Evolutionary conservation across 306 rosid genomes (phyloP).

Genomic region (Sechiopsis laciniata): DNA sequence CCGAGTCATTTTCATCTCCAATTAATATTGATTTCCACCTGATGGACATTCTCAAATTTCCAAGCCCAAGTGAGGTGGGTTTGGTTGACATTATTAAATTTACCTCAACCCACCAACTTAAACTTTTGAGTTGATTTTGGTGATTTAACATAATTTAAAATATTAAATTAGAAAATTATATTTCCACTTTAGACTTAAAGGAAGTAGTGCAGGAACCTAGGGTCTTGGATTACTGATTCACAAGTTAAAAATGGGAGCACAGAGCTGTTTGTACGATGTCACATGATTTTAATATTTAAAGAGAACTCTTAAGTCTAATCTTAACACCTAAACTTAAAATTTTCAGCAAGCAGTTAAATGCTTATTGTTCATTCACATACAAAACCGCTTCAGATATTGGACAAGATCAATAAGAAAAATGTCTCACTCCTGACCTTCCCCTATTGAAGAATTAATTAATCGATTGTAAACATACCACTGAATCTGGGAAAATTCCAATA

Average conservation of each 20-base stretch:
- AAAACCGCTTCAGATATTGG: background rate
- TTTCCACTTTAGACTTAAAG: background rate
- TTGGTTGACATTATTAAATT: no score
- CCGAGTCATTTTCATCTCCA: no score
- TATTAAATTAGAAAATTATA: slow-evolving; percentile 1
- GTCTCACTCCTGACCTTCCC: background rate
- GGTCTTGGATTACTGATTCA: background rate
- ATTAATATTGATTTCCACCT: no score
- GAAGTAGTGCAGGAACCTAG: background rate
- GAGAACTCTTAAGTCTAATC: background rate
- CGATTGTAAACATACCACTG: slow-evolving; percentile 76
- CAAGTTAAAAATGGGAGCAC: background rate
- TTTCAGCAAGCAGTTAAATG: background rate
- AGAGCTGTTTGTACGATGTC: background rate
- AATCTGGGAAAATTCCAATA: slow-evolving; percentile 67
- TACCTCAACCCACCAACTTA: no score
- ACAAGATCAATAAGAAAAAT: background rate
- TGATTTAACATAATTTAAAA: no score
- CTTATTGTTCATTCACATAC: background rate
- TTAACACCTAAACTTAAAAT: background rate
- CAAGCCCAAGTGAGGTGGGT: no score
- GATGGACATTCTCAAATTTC: no score
- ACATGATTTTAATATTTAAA: slow-evolving; percentile 11
- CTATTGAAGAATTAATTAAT: background rate
- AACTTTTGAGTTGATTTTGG: no score